Evolutionary conservation across 306 rosid genomes (phyloP).

Genomic region (Fragaria iinumae): DNA sequence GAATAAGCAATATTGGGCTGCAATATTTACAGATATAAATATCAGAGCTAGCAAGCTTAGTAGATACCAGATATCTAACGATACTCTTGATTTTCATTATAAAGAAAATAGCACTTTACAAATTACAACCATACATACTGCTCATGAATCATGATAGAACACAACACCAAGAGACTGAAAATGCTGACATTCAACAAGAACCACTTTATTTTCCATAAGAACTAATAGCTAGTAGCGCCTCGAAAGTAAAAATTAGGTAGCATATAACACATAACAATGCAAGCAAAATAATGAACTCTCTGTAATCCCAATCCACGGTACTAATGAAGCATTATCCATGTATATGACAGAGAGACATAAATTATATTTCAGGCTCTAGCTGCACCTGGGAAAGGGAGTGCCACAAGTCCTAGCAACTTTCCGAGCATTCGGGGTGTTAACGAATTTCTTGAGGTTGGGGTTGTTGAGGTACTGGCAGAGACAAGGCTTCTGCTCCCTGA

Average conservation of each 20-base stretch:
- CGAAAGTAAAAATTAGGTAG: not conserved
- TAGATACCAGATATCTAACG: slow-evolving; percentile 22
- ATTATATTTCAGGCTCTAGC: slow-evolving; percentile 9
- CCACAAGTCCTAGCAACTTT: slow-evolving; percentile 91
- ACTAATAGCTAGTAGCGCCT: slow-evolving; percentile 13
- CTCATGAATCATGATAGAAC: slow-evolving; percentile 26
- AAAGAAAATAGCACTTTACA: slow-evolving; percentile 33
- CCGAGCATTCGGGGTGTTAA: slow-evolving; percentile 88
- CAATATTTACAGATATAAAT: not conserved
- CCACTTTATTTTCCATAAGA: too few species aligned
- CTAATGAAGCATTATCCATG: not conserved
- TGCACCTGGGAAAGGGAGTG: slow-evolving; percentile 89
- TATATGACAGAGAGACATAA: slow-evolving; percentile 7
- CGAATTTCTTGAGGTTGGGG: slow-evolving; percentile 87
- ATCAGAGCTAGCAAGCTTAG: not conserved
- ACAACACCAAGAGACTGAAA: slow-evolving; percentile 43
- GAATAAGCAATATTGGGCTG: not conserved
- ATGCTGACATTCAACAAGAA: slow-evolving; percentile 28
- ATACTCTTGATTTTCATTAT: slow-evolving; percentile 25
- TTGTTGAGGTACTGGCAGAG: slow-evolving; percentile 88
- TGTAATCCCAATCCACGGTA: slow-evolving; percentile 25
- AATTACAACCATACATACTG: slow-evolving; percentile 30
- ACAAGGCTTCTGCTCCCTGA: slow-evolving; percentile 93
- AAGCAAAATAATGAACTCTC: slow-evolving; percentile 1
- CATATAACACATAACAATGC: slow-evolving; percentile 39